These are phyloP conservation scores for Pleurostoma richardsiae DNA, from an alignment of 2,329 filamentous ascomycete species.

Conservation along the genomic window DNA sequence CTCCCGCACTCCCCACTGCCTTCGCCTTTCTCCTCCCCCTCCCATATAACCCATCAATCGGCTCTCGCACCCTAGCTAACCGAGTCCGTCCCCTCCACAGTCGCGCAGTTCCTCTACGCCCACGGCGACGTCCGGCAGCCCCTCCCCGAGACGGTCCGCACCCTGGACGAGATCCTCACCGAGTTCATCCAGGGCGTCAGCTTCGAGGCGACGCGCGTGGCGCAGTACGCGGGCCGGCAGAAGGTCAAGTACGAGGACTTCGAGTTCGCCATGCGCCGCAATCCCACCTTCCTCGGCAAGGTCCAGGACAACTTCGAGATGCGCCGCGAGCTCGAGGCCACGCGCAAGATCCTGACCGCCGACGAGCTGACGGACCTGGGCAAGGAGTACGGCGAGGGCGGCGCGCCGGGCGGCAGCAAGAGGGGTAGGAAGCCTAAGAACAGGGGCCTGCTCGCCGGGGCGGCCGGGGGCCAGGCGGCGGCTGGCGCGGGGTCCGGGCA, in stretches of 20 bases:
- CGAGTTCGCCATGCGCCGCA: slow-evolving; percentile 85
- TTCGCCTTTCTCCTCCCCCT: not conserved
- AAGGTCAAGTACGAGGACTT: slow-evolving; percentile 99
- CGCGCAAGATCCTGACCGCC: slow-evolving; percentile 69
- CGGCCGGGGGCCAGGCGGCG: not conserved
- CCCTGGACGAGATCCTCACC: slow-evolving; percentile 91
- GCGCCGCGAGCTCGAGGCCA: slow-evolving; percentile 79
- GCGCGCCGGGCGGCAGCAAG: not conserved
- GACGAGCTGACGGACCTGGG: slow-evolving; percentile 37
- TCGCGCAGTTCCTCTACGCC: slow-evolving; percentile 70
- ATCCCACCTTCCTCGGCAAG: slow-evolving; percentile 79
- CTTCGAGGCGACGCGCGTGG: slow-evolving; percentile 81
- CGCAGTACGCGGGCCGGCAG: slow-evolving; percentile 80
- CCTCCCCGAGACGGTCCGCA: slow-evolving; percentile 76
- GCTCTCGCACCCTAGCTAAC: not conserved
- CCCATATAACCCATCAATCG: too few species aligned
- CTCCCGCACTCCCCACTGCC: not conserved
- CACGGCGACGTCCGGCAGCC: slow-evolving; percentile 75
- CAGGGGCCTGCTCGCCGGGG: not conserved
- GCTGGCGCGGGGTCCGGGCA: not conserved
- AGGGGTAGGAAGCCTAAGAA: slow-evolving; percentile 5
- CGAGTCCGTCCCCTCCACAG: slow-evolving; percentile 30
- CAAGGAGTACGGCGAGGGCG: slow-evolving; percentile 5
- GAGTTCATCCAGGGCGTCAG: slow-evolving; percentile 95
- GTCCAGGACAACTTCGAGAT: slow-evolving; percentile 87